Conservation (phyloP, 805 yeast species). For the Suhomyces faveliae region DNA sequence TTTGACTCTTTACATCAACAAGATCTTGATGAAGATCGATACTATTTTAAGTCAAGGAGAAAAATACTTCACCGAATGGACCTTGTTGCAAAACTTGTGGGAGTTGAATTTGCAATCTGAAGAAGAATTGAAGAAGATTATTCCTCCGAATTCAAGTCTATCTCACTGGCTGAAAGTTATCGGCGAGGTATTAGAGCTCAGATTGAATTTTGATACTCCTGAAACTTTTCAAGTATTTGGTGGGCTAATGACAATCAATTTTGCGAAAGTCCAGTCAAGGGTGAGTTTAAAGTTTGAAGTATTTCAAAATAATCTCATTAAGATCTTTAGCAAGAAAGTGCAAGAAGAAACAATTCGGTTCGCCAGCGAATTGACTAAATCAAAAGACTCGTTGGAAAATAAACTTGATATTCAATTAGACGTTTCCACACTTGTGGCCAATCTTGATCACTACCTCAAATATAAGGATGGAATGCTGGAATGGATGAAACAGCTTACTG, state of each 20-base stretch:
- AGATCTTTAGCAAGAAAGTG: slow-evolving; percentile 41
- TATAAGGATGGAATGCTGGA: slow-evolving; percentile 6
- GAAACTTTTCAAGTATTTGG: slow-evolving; percentile 44
- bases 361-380: slow-evolving; percentile 26
- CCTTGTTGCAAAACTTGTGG: slow-evolving; percentile 57
- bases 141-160: slow-evolving; percentile 10
- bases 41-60: slow-evolving; percentile 23
- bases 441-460: slow-evolving; percentile 29
- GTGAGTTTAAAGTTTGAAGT: slow-evolving; percentile 53
- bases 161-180: slow-evolving; percentile 51
- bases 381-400: slow-evolving; percentile 28
- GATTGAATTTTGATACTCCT: slow-evolving; percentile 51
- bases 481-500: slow-evolving; percentile 18
- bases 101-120: slow-evolving; percentile 43
- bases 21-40: slow-evolving; percentile 28
- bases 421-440: slow-evolving; percentile 36
- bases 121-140: slow-evolving; percentile 33
- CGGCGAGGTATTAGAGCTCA: slow-evolving; percentile 41
- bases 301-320: slow-evolving; percentile 52
- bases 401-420: slow-evolving; percentile 38
- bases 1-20: slow-evolving; percentile 1
- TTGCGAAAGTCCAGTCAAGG: slow-evolving; percentile 52
- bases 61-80: slow-evolving; percentile 52
- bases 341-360: slow-evolving; percentile 26
- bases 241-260: slow-evolving; percentile 35